Evolutionary conservation across 495 filamentous ascomycete species (phyloP).

Genomic region (Paragyromitra xinjiangensis): DNA sequence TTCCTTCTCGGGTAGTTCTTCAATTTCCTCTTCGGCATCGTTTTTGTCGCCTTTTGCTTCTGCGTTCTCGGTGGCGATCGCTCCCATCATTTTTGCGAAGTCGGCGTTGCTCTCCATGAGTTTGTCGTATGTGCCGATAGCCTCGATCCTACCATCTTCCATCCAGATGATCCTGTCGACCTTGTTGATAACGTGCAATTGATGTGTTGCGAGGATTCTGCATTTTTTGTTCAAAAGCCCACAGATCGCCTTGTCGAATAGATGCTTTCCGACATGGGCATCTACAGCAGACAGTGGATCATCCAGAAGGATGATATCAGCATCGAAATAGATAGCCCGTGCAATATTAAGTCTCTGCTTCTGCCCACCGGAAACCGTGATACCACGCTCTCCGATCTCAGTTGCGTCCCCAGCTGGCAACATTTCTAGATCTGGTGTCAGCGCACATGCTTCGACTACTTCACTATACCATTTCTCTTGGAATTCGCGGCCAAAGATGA

Average conservation of each 20-base stretch:
- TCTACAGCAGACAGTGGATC: constrained; percentile 85
- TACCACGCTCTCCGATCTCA: constrained; percentile 81
- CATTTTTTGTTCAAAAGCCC: constrained; percentile 89
- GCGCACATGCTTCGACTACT: constrained; percentile 71
- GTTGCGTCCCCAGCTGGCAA: constrained; percentile 76
- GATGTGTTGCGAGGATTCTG: constrained; percentile 90
- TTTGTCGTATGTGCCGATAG: constrained; percentile 86
- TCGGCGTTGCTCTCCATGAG: constrained; percentile 77
- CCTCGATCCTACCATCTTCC: constrained; percentile 81
- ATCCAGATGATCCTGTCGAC: constrained; percentile 93
- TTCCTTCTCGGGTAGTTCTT: constrained; percentile 59
- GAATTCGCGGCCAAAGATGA: constrained; percentile 85
- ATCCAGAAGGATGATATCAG: constrained; percentile 83
- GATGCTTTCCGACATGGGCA: constrained; percentile 88
- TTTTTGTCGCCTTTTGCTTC: constrained; percentile 60
- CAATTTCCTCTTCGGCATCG: constrained; percentile 56
- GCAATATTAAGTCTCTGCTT: constrained; percentile 86
- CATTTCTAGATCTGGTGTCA: constrained; percentile 78
- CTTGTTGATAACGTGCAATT: constrained; percentile 87
- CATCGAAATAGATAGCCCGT: constrained; percentile 83
- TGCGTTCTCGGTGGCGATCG: constrained; percentile 74
- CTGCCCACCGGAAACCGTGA: constrained; percentile 84
- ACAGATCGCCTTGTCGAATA: constrained; percentile 94
- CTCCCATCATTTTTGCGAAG: constrained; percentile 84
- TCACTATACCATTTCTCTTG: constrained; percentile 71